These are phyloP conservation scores for Chlamydomonas applanata DNA, from an alignment of 139 green algal genomes.

Conservation along the genomic window DNA sequence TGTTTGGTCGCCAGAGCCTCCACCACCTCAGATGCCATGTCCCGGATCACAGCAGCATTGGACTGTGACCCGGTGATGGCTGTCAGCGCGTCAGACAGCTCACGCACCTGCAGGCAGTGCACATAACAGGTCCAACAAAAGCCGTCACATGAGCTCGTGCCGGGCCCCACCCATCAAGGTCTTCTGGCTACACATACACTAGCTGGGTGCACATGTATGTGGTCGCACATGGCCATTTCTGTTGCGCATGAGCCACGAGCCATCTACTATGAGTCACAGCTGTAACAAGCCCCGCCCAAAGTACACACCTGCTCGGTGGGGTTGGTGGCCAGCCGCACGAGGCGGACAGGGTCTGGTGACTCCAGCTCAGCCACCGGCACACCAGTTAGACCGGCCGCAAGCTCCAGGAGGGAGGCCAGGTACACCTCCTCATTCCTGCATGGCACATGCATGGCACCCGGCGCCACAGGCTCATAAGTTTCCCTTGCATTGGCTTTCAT, in stretches of 20 bases:
- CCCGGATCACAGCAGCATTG: constrained; percentile 30
- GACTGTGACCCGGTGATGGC: constrained; percentile 16
- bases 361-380: constrained; percentile 47
- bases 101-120: constrained; percentile 31
- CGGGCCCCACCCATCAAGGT: too few relatives aligned
- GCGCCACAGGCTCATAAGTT: too few relatives aligned
- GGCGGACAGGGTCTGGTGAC: constrained; percentile 23
- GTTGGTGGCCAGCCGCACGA: constrained; percentile 44
- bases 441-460: too few relatives aligned
- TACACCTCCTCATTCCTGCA: constrained; percentile 59
- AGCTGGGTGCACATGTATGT: too few relatives aligned
- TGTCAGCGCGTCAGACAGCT: constrained; percentile 51
- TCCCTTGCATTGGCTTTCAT: too few relatives aligned
- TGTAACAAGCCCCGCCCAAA: neutral
- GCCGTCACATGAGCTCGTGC: too few relatives aligned
- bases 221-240: too few relatives aligned
- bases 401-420: constrained; percentile 52
- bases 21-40: constrained; percentile 46
- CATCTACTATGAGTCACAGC: neutral
- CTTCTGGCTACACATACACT: too few relatives aligned
- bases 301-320: constrained; percentile 50
- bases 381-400: constrained; percentile 29
- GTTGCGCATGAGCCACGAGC: too few relatives aligned
- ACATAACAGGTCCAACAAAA: neutral
- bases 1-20: constrained; percentile 34